Conservation (phyloP, 306 rosid genomes). For the Vicia villosa region DNA sequence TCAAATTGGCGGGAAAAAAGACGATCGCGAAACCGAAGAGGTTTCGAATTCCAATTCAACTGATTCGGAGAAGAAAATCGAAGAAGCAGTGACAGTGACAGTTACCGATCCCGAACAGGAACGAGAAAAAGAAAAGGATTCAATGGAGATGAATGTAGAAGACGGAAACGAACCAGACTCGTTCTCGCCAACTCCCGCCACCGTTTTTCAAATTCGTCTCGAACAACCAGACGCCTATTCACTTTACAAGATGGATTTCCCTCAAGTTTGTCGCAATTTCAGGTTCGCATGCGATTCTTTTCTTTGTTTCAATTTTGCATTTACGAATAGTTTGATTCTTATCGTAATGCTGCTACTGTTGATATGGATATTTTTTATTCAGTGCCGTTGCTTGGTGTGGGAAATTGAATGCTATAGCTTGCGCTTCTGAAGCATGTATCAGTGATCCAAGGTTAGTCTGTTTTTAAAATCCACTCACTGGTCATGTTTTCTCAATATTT, state of each 20-base stretch:
- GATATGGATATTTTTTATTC: conserved; percentile 2
- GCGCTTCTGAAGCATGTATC: conserved; percentile 95
- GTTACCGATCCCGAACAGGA: conserved; percentile 4
- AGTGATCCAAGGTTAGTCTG: conserved; percentile 85
- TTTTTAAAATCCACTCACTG: conserved; percentile 13
- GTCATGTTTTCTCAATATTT: conserved; percentile 10
- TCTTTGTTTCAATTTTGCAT: too few species aligned
- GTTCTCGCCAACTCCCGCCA: conserved; percentile 51
- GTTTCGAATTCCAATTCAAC: too few species aligned
- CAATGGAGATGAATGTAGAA: conserved; percentile 66
- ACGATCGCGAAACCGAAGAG: too few species aligned
- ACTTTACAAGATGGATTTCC: conserved; percentile 86
- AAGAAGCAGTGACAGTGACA: conserved; percentile 31
- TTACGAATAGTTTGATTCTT: too few species aligned
- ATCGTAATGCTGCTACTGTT: neutral
- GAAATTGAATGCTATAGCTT: conserved; percentile 92
- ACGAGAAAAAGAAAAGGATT: conserved; percentile 48
- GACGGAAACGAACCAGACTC: neutral
- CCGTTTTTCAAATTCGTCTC: conserved; percentile 76
- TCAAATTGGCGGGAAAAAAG: too few species aligned
- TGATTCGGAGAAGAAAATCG: neutral
- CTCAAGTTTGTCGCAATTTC: conserved; percentile 92
- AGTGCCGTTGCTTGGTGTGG: conserved; percentile 98
- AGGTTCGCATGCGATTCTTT: conserved; percentile 39
- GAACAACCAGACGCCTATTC: conserved; percentile 72